Evolutionary conservation across 1,139 yeast species (phyloP).

Genomic region (Geotrichum phurueaensis): DNA sequence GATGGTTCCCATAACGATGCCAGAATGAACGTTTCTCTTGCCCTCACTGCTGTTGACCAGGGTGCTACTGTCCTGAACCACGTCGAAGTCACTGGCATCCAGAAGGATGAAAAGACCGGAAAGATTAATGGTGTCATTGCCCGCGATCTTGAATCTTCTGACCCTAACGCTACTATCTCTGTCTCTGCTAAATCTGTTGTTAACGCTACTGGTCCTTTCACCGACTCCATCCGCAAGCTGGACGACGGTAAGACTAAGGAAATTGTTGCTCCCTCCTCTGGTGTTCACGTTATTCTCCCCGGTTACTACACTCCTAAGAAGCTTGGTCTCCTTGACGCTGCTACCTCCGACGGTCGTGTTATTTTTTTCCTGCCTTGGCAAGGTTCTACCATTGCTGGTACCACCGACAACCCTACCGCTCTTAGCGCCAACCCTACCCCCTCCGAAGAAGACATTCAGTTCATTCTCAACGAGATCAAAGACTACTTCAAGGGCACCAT

Average conservation of each 20-base stretch:
- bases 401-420: conserved; percentile 82
- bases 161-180: conserved; percentile 22
- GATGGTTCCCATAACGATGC: conserved; percentile 94
- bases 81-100: conserved; percentile 68
- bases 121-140: conserved; percentile 73
- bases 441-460: conserved; percentile 82
- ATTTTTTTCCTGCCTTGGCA: conserved; percentile 98
- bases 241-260: conserved; percentile 54
- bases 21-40: conserved; percentile 81
- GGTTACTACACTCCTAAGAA: conserved; percentile 86
- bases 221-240: conserved; percentile 81
- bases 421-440: conserved; percentile 64
- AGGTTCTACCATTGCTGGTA: conserved; percentile 93
- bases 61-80: conserved; percentile 92
- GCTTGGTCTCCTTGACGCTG: conserved; percentile 85
- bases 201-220: conserved; percentile 93
- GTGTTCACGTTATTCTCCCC: conserved; percentile 89
- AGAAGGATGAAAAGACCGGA: conserved; percentile 55
- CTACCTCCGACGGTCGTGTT: conserved; percentile 92
- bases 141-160: conserved; percentile 57
- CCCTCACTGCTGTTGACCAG: conserved; percentile 74
- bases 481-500: conserved; percentile 70
- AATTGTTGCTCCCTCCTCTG: conserved; percentile 92
- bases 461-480: conserved; percentile 79
- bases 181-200: conserved; percentile 72